Percentiles rank a stretch among this genome's conserved stretches.
These are phyloP conservation scores for Panus rudis DNA, from an alignment of 768 basidiomycete species.

Conservation along the genomic window DNA sequence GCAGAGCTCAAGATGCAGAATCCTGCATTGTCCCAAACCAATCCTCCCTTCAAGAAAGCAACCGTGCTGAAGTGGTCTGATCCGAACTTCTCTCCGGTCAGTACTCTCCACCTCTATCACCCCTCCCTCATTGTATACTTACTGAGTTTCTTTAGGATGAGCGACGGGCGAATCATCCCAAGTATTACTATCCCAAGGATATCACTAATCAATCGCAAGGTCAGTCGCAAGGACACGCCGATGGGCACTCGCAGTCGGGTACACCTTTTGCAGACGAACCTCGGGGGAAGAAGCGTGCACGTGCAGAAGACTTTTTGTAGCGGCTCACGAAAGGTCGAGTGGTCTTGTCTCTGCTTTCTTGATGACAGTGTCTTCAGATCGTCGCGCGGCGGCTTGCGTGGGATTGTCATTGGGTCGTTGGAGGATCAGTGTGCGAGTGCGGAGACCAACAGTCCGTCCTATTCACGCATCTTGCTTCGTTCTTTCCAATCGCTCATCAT, in stretches of 20 bases:
- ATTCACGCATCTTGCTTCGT: not conserved
- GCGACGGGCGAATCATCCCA: constrained; percentile 55
- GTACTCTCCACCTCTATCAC: constrained; percentile 23
- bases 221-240: no score
- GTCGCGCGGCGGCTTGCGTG: not conserved
- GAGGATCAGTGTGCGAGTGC: no score
- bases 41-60: constrained; percentile 69
- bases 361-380: not conserved
- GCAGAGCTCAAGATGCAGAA: constrained; percentile 44
- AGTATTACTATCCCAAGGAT: constrained; percentile 51
- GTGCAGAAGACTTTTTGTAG: constrained; percentile 81
- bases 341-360: not conserved
- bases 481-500: constrained; percentile 6
- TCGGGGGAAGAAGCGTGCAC: constrained; percentile 76
- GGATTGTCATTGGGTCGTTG: not conserved
- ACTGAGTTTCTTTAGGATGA: constrained; percentile 53
- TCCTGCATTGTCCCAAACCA: constrained; percentile 52
- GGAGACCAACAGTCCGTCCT: constrained; percentile 14
- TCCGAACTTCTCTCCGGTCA: constrained; percentile 72
- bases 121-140: not conserved
- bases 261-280: constrained; percentile 42
- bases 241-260: no score
- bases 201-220: constrained; percentile 24
- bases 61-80: constrained; percentile 70
- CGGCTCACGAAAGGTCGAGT: not conserved